Conservation (phyloP, 169 alveolate genomes). For the Eimeria acervulina region DNA sequence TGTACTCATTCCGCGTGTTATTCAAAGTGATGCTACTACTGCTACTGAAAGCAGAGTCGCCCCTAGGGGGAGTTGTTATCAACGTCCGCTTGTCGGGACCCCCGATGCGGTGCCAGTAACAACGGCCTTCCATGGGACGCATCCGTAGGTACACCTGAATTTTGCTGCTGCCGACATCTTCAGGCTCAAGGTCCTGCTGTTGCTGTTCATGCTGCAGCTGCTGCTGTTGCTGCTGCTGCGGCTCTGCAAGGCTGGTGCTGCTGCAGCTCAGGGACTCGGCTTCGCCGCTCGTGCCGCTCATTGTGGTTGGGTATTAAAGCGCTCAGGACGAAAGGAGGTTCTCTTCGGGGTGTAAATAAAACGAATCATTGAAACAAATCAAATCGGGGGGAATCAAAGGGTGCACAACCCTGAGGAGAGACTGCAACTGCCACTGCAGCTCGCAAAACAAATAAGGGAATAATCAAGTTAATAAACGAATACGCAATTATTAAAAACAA, state of each 20-base stretch:
- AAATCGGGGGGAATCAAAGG: neutral
- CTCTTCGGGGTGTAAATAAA: neutral
- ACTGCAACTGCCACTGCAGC: neutral
- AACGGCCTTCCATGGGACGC: conserved; percentile 73
- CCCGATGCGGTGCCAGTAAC: conserved; percentile 9
- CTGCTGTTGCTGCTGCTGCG: neutral
- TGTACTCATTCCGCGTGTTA: conserved; percentile 86
- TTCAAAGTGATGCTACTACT: conserved; percentile 79
- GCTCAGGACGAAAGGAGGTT: neutral
- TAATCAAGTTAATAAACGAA: no score
- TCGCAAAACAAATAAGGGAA: neutral
- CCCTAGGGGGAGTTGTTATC: neutral
- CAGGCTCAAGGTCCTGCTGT: neutral
- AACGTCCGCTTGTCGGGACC: conserved; percentile 20
- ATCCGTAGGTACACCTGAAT: conserved; percentile 80
- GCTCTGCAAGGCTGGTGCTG: neutral
- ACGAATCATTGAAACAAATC: neutral
- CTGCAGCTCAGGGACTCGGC: neutral
- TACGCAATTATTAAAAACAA: no score
- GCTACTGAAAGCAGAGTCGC: conserved; percentile 17
- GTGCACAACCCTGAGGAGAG: neutral
- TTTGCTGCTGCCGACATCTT: conserved; percentile 1
- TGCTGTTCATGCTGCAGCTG: neutral
- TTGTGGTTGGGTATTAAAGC: neutral
- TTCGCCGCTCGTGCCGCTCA: neutral